Conservation (phyloP, 305 asterid species). For the Stenogyne calaminthoides region DNA sequence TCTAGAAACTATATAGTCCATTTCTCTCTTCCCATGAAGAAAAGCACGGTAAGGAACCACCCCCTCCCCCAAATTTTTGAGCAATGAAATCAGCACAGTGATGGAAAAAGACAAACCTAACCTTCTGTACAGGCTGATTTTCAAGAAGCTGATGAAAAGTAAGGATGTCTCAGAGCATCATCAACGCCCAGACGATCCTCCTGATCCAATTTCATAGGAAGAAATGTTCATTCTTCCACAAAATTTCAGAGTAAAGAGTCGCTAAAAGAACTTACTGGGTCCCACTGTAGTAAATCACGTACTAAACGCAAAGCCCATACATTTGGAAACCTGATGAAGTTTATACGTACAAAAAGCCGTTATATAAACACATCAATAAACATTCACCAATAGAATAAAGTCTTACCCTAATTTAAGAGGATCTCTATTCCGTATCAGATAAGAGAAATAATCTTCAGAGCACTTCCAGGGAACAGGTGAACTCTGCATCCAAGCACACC, state of each 20-base stretch:
- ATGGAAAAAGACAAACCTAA: neutral
- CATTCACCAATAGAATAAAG: slow-evolving; percentile 17
- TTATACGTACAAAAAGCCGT: neutral
- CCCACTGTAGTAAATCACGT: slow-evolving; percentile 82
- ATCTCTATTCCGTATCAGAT: slow-evolving; percentile 77
- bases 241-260: neutral
- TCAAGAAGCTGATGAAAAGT: slow-evolving; percentile 48
- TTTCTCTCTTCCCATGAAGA: neutral
- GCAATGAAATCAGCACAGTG: neutral
- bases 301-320: slow-evolving; percentile 79
- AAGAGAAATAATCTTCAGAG: slow-evolving; percentile 87
- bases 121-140: slow-evolving; percentile 1
- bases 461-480: slow-evolving; percentile 98
- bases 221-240: neutral
- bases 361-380: slow-evolving; percentile 4
- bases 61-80: neutral
- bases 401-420: slow-evolving; percentile 93
- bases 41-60: neutral
- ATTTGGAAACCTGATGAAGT: slow-evolving; percentile 74
- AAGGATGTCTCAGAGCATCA: slow-evolving; percentile 88
- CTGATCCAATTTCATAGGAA: slow-evolving; percentile 40
- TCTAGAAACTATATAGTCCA: neutral
- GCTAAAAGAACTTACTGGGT: slow-evolving; percentile 71
- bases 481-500: slow-evolving; percentile 48
- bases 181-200: slow-evolving; percentile 83